Conservation (phyloP, 176 grass and related monocot genomes). For the Eremochloa ophiuroides region DNA sequence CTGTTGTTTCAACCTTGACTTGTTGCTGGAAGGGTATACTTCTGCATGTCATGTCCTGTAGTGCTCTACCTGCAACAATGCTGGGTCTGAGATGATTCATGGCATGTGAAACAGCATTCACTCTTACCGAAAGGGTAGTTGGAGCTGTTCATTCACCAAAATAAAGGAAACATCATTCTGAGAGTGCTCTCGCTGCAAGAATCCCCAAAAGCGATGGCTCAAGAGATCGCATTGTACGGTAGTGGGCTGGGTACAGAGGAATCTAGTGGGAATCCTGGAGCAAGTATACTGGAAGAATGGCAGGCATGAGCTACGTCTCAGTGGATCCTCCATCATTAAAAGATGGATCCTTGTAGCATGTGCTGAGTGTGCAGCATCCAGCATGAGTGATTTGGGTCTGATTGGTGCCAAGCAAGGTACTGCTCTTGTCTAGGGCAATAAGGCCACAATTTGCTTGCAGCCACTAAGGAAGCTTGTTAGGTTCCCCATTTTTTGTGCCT, state of each 20-base stretch:
- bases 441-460: conserved; percentile 19
- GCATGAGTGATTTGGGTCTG: conserved; percentile 31
- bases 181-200: conserved; percentile 31
- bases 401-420: conserved; percentile 31
- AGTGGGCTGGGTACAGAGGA: conserved; percentile 35
- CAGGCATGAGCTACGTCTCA: conserved; percentile 30
- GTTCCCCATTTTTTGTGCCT: conserved; percentile 25
- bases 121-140: conserved; percentile 21
- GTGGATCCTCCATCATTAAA: conserved; percentile 40
- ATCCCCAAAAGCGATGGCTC: conserved; percentile 37
- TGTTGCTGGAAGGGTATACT: neutral
- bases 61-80: neutral
- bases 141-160: conserved; percentile 24
- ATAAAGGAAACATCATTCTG: conserved; percentile 31
- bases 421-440: conserved; percentile 45
- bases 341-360: conserved; percentile 47
- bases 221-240: conserved; percentile 37
- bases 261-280: conserved; percentile 46
- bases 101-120: conserved; percentile 23
- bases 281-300: conserved; percentile 34
- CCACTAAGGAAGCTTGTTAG: conserved; percentile 49
- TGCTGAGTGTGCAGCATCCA: conserved; percentile 31
- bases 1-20: conserved; percentile 10
- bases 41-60: neutral
- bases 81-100: neutral